These are phyloP conservation scores for Gastroboletus turbinatus DNA, from an alignment of 1,284 basidiomycete species.

Conservation along the genomic window DNA sequence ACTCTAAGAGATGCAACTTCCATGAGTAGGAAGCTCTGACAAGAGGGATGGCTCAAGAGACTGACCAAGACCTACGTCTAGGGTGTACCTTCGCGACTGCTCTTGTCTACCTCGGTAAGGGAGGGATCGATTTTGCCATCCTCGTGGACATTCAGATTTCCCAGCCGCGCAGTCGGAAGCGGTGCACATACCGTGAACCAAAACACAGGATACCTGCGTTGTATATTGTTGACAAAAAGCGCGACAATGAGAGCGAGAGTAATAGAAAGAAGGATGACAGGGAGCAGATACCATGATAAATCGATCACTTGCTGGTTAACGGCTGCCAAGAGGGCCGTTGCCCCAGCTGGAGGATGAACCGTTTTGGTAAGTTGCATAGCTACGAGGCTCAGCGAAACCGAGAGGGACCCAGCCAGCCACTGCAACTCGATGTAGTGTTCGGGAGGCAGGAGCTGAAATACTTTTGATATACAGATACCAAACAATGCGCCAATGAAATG, in stretches of 20 bases:
- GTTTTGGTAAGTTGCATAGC: conserved; percentile 49
- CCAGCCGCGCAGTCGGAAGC: background rate
- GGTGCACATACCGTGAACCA: conserved; percentile 40
- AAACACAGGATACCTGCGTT: conserved; percentile 55
- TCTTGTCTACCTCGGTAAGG: background rate
- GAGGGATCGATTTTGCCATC: background rate
- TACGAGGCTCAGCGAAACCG: conserved; percentile 52
- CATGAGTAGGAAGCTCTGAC: conserved; percentile 1
- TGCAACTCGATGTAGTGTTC: conserved; percentile 44
- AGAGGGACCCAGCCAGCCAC: conserved; percentile 58
- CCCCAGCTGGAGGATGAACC: conserved; percentile 63
- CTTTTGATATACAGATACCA: conserved; percentile 55
- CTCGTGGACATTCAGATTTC: background rate
- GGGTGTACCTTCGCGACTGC: background rate
- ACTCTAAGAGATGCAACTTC: background rate
- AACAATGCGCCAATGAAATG: conserved; percentile 24
- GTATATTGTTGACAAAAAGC: conserved; percentile 57
- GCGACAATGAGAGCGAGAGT: conserved; percentile 51
- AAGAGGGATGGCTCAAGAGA: background rate
- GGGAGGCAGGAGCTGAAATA: conserved; percentile 48
- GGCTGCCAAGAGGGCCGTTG: conserved; percentile 48
- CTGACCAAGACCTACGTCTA: conserved; percentile 7
- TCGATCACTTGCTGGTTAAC: conserved; percentile 44
- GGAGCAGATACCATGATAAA: conserved; percentile 63
- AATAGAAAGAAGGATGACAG: conserved; percentile 54